Base-by-base conservation (phyloP, 768 basidiomycete species). In the Xanthoconium stramineum region DNA sequence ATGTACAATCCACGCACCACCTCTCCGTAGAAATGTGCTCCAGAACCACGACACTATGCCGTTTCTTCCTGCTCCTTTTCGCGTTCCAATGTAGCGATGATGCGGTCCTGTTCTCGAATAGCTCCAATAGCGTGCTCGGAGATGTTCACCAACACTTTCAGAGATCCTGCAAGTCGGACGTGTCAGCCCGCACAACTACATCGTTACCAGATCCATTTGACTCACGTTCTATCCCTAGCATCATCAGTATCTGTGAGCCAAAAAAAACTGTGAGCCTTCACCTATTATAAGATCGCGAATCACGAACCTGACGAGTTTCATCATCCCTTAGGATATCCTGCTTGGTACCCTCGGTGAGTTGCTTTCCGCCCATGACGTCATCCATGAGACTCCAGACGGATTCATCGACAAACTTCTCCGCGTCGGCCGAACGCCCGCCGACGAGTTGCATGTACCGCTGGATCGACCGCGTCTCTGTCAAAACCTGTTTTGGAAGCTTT, bases 211-310 rank as follows among this genome's bases (percentile, higher is more conserved):
- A 13, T 10, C 3, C 10, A 7, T 38, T 49, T 7, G 3, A 68
- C 77, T 65, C 56, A 80, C 79, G 75, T 64, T 82, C 80, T 19
- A 82, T 69, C 37, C 74, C 76, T 17, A 82, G 64, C 63, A 75
- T 66, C 60, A 80, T 69, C 24, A 81, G 49, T 2, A 72, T 74
- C 80, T 80, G 45, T 10, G 39, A 28, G 35, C 17, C 37, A 20
- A 40, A 8, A 12, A 17, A 5, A 35, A 28, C 10, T 10, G 24
- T 24, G 24, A 24, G 24, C 24, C 24, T 24, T 24, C 24, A 24
- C 24, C 24, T 24, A 24, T 24, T 24, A 24, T 4, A 24, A 28
- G n/a, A 17, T 24, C 0, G 3, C 46, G 9, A 19, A 17, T 13
- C 0, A 66, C 75, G 54, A 50, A 80, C 79, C 66, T 74, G 77